These are phyloP conservation scores for Colletotrichum spinosum DNA, from an alignment of 2,329 filamentous ascomycete genomes.

Conservation along the genomic window DNA sequence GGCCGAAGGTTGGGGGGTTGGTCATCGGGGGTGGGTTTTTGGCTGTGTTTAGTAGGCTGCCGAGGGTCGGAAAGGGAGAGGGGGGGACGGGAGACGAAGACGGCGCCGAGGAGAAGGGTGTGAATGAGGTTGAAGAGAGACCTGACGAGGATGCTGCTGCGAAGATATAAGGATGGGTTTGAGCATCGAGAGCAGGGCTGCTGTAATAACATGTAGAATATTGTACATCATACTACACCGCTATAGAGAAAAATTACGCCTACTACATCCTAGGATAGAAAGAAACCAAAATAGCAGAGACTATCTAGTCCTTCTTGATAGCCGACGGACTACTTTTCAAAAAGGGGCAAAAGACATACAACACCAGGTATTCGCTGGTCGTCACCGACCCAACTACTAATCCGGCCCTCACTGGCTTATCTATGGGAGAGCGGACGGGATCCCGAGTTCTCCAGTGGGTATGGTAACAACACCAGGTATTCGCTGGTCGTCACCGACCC, in stretches of 20 bases:
- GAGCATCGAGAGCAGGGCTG: neutral
- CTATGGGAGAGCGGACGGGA: slow-evolving; percentile 36
- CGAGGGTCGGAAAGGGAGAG: neutral
- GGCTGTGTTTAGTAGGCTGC: slow-evolving; percentile 45
- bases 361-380: slow-evolving; percentile 20
- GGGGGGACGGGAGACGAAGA: too few species aligned
- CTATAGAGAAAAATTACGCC: too few species aligned
- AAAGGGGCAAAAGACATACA: slow-evolving; percentile 15
- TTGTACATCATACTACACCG: neutral
- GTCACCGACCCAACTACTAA: slow-evolving; percentile 30
- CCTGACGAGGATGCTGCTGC: neutral
- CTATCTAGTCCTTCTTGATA: too few species aligned
- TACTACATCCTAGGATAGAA: too few species aligned
- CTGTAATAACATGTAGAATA: neutral
- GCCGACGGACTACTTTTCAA: neutral
- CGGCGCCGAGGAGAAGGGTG: too few species aligned
- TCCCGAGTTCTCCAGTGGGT: slow-evolving; percentile 35
- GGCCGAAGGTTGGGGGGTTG: slow-evolving; percentile 54
- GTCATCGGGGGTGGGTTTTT: slow-evolving; percentile 55
- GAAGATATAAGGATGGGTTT: neutral
- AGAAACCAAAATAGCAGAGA: too few species aligned
- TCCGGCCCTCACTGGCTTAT: slow-evolving; percentile 31
- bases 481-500: slow-evolving; percentile 26
- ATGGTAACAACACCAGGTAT: slow-evolving; percentile 26
- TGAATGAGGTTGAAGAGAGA: neutral